Conservation (phyloP, 805 yeast genomes). For the Wickerhamiella kazuoi region DNA sequence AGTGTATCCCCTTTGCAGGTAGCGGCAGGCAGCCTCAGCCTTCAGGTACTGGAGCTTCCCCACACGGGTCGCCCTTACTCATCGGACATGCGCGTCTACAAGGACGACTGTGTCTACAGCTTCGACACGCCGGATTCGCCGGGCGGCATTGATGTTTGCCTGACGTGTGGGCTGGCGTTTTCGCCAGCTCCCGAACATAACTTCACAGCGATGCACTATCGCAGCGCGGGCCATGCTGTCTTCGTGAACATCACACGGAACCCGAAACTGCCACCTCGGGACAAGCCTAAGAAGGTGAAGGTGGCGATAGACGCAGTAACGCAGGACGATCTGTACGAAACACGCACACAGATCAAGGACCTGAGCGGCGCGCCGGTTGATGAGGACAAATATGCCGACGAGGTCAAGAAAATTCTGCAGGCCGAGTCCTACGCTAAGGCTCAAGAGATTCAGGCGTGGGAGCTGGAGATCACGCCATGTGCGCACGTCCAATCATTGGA, state of each 20-base stretch:
- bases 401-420: conserved; percentile 30
- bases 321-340: conserved; percentile 47
- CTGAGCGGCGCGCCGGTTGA: conserved; percentile 20
- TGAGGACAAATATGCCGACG: conserved; percentile 10
- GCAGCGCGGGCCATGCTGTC: conserved; percentile 33
- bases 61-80: conserved; percentile 3
- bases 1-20: too few species aligned
- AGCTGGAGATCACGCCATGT: conserved; percentile 68
- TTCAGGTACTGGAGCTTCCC: too few species aligned
- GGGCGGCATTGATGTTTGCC: conserved; percentile 57
- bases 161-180: conserved; percentile 36
- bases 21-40: too few species aligned
- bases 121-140: conserved; percentile 46
- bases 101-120: conserved; percentile 82
- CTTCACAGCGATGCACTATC: conserved; percentile 42
- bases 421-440: conserved; percentile 42
- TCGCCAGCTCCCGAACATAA: conserved; percentile 47
- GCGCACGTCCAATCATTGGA: conserved; percentile 46
- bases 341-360: conserved; percentile 26
- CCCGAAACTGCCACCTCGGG: conserved; percentile 30
- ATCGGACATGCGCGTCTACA: conserved; percentile 33
- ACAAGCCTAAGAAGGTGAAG: conserved; percentile 33
- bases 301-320: conserved; percentile 46
- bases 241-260: conserved; percentile 43
- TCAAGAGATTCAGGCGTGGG: conserved; percentile 80